Conservation (phyloP, 1,284 basidiomycete species). For the Heterobasidion annosum region DNA sequence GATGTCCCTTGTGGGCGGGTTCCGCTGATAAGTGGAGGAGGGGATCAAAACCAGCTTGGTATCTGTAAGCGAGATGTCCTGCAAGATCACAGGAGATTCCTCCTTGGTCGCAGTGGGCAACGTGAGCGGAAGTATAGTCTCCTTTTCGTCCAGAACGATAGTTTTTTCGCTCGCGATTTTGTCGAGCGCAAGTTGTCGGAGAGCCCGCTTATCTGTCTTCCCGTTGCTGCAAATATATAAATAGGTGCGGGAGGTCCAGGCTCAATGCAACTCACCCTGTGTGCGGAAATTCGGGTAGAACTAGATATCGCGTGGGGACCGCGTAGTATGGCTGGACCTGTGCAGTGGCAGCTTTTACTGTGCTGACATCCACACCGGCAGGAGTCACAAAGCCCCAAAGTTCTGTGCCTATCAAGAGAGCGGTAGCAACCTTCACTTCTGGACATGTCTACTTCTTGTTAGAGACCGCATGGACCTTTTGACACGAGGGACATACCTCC, state of each 20-base stretch:
- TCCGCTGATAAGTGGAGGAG: background rate
- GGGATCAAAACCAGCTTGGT: background rate
- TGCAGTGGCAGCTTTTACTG: conserved; percentile 31
- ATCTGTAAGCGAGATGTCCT: background rate
- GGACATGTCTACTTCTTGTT: conserved; percentile 25
- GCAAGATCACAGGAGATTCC: conserved; percentile 1
- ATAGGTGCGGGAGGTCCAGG: background rate
- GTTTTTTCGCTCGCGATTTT: conserved; percentile 7
- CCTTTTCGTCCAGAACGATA: conserved; percentile 12
- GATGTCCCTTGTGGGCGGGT: background rate
- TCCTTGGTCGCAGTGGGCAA: conserved; percentile 11
- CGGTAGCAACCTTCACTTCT: conserved; percentile 36
- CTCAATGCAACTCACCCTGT: conserved; percentile 27
- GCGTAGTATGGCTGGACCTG: conserved; percentile 53
- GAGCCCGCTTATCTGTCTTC: conserved; percentile 43
- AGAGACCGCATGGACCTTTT: conserved; percentile 1
- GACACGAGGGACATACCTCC: conserved; percentile 28
- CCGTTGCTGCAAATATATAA: conserved; percentile 26
- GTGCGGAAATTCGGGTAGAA: conserved; percentile 36
- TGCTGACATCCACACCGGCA: conserved; percentile 24
- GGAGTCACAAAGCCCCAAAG: conserved; percentile 51
- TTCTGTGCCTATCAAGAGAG: conserved; percentile 39
- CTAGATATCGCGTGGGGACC: conserved; percentile 37
- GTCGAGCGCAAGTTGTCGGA: conserved; percentile 33
- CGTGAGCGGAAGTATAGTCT: conserved; percentile 5